These are phyloP conservation scores for Eutreptiella sp. DNA, from an alignment of 208 protist species.

Conservation along the genomic window DNA sequence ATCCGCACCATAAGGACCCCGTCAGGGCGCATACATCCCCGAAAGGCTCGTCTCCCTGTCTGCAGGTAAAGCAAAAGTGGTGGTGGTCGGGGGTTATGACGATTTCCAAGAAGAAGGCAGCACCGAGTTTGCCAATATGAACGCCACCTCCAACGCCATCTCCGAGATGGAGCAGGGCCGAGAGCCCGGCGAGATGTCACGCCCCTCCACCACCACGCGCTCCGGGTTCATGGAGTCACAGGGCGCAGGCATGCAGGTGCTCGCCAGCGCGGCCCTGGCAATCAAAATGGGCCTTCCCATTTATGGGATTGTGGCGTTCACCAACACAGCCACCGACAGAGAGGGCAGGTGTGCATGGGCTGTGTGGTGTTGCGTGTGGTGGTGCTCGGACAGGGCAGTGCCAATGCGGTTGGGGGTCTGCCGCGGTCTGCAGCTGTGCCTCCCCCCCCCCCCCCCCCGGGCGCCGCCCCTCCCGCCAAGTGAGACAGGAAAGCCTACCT, in stretches of 20 bases:
- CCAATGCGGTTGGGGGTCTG: too few relatives aligned
- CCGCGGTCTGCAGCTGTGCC: too few relatives aligned
- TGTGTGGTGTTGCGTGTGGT: too few relatives aligned
- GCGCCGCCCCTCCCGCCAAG: too few relatives aligned
- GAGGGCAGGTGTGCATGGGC: constrained; percentile 53
- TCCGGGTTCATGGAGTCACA: constrained; percentile 64
- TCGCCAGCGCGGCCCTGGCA: constrained; percentile 49
- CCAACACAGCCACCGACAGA: constrained; percentile 58
- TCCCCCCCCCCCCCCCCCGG: too few relatives aligned
- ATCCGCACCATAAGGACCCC: too few relatives aligned
- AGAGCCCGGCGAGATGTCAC: constrained; percentile 50
- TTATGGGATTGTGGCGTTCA: constrained; percentile 56
- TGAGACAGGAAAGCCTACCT: too few relatives aligned
- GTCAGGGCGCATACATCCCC: too few relatives aligned
- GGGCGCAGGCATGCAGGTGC: constrained; percentile 52
- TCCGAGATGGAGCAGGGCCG: constrained; percentile 42
- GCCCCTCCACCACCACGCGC: constrained; percentile 46
- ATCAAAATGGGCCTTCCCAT: constrained; percentile 57
- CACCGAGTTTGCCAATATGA: constrained; percentile 59
- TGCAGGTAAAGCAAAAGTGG: constrained; percentile 42
- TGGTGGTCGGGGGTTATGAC: constrained; percentile 56
- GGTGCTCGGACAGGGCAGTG: too few relatives aligned
- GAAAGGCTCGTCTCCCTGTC: too few relatives aligned
- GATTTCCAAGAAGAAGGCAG: constrained; percentile 52
- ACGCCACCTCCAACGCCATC: constrained; percentile 47